Conservation (phyloP, 441 rosid genomes). For the Codiaeum variegatum region DNA sequence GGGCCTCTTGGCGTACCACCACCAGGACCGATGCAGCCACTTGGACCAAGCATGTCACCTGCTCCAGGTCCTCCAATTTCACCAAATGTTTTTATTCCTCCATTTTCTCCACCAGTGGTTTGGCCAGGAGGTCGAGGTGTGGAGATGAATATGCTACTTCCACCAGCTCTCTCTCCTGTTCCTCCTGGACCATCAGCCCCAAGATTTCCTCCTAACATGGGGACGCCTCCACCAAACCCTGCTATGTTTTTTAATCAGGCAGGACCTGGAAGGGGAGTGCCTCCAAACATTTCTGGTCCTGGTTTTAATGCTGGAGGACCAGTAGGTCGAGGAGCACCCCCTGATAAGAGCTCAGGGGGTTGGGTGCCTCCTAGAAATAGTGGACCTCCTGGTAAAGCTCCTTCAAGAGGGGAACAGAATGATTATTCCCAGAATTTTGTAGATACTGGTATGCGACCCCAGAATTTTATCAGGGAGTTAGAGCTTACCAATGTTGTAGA, state of each 20-base stretch:
- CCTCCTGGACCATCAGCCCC: slow-evolving; percentile 87
- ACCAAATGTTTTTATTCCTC: slow-evolving; percentile 78
- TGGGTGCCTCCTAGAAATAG: slow-evolving; percentile 86
- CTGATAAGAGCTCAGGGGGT: slow-evolving; percentile 70
- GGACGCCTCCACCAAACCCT: slow-evolving; percentile 59
- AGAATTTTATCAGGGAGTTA: slow-evolving; percentile 92
- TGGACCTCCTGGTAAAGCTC: slow-evolving; percentile 85
- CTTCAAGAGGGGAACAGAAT: slow-evolving; percentile 98
- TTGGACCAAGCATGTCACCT: slow-evolving; percentile 84
- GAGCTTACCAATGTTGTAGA: slow-evolving; percentile 97
- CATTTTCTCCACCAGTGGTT: slow-evolving; percentile 72
- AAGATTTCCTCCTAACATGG: slow-evolving; percentile 72
- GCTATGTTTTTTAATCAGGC: slow-evolving; percentile 73
- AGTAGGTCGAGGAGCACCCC: slow-evolving; percentile 60
- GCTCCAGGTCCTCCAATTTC: slow-evolving; percentile 77
- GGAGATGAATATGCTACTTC: slow-evolving; percentile 88
- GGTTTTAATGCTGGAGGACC: slow-evolving; percentile 62
- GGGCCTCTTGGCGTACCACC: slow-evolving; percentile 91
- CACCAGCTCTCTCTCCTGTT: slow-evolving; percentile 81
- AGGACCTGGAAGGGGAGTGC: slow-evolving; percentile 84
- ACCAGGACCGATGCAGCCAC: slow-evolving; percentile 82
- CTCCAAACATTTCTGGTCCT: slow-evolving; percentile 56
- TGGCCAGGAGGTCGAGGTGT: slow-evolving; percentile 94
- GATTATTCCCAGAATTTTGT: slow-evolving; percentile 99
- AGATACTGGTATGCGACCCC: slow-evolving; percentile 99